A percentile compares a stretch with the other conserved stretches of the same genome.
phyloP scores from a whole-genome alignment of 768 basidiomycete genomes.

The Kwoniella bestiolae region DNA sequence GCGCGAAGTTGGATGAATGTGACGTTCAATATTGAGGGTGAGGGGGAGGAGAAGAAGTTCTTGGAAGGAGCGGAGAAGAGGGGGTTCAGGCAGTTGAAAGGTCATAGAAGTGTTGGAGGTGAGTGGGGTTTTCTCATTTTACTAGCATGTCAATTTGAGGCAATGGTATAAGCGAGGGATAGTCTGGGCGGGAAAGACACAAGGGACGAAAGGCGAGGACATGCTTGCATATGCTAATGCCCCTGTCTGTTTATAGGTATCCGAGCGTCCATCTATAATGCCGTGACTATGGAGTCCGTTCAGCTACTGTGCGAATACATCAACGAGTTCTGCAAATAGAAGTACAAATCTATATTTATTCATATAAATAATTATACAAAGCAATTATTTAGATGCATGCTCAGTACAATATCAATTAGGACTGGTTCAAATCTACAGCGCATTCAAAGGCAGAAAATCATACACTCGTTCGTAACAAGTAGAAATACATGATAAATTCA shows the following conservation, averaged over 20 bases:
- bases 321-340: constrained; percentile 48
- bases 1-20: constrained; percentile 95
- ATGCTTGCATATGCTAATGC: no score
- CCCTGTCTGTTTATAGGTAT: constrained; percentile 65
- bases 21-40: constrained; percentile 73
- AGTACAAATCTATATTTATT: not conserved
- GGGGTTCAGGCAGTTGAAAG: constrained; percentile 86
- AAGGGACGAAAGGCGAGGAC: no score
- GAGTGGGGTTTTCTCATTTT: constrained; percentile 17
- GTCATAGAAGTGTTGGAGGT: constrained; percentile 74
- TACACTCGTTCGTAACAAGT: no score
- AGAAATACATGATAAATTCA: no score
- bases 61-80: constrained; percentile 75
- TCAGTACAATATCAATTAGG: no score
- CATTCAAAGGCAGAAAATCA: no score
- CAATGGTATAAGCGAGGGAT: no score
- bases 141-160: no score
- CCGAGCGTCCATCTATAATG: constrained; percentile 86
- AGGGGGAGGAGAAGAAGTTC: constrained; percentile 72
- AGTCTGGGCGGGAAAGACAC: no score
- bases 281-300: constrained; percentile 75
- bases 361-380: no score
- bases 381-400: not conserved
- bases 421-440: no score
- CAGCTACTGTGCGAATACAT: constrained; percentile 62